Percentiles rank a stretch among this genome's conserved stretches.
phyloP scores from a whole-genome alignment of 805 yeast species.

The Candida incommunis region DNA sequence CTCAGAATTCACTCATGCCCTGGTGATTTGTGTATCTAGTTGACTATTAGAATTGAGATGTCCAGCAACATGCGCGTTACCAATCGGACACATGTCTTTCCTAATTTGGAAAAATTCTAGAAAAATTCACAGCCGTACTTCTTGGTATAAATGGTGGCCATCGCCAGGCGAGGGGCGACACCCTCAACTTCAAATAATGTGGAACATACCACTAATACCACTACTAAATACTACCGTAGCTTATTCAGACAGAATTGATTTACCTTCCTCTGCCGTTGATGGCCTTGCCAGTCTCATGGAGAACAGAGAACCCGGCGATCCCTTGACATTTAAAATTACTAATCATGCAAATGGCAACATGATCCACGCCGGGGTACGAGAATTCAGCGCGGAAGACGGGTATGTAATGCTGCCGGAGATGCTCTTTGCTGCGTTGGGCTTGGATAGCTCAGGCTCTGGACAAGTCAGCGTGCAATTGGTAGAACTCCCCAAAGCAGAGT shows the following conservation, averaged over 20 bases:
- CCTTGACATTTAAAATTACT: conserved; percentile 23
- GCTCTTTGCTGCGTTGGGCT: conserved; percentile 16
- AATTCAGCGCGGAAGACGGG: conserved; percentile 30
- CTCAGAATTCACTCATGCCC: not conserved
- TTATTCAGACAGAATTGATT: conserved; percentile 3
- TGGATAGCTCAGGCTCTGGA: conserved; percentile 14
- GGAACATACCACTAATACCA: not conserved
- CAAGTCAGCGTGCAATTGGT: conserved; percentile 16
- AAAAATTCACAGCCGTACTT: no score
- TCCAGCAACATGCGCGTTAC: no score
- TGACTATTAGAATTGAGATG: no score
- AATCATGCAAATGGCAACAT: conserved; percentile 13
- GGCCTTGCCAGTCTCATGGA: not conserved
- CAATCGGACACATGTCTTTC: no score
- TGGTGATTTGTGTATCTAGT: no score
- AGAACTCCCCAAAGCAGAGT: conserved; percentile 33
- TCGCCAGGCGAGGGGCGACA: no score
- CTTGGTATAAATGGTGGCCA: no score
- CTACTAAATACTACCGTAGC: not conserved
- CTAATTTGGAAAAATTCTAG: no score
- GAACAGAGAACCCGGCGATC: conserved; percentile 20
- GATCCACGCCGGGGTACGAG: conserved; percentile 32
- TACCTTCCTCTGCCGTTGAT: not conserved
- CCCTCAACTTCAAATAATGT: no score
- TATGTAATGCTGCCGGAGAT: conserved; percentile 24